phyloP scores from a whole-genome alignment of 345 rosid species.

The Linum tenue region DNA sequence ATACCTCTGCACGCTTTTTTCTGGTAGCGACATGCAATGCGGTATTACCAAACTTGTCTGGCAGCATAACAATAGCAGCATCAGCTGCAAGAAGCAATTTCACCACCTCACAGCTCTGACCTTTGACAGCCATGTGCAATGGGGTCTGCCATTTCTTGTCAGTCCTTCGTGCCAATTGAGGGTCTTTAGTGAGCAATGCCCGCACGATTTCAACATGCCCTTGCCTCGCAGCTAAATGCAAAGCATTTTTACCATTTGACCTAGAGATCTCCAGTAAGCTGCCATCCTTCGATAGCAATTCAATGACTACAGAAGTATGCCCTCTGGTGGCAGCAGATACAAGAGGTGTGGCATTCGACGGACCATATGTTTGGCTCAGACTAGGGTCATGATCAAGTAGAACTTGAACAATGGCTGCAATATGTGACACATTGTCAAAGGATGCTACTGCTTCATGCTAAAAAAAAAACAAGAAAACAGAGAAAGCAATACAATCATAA shows the following conservation, averaged over 20 bases:
- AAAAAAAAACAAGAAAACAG: background rate
- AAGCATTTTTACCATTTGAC: constrained; percentile 81
- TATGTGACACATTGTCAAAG: background rate
- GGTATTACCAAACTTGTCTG: constrained; percentile 82
- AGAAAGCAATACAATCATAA: background rate
- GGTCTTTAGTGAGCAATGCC: constrained; percentile 67
- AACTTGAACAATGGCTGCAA: constrained; percentile 82
- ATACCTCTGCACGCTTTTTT: constrained; percentile 82
- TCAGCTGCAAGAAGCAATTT: constrained; percentile 81
- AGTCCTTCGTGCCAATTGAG: constrained; percentile 77
- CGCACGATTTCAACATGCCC: constrained; percentile 73
- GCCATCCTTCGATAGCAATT: constrained; percentile 68
- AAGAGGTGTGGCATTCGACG: constrained; percentile 85
- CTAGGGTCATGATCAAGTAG: constrained; percentile 73
- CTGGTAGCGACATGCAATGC: constrained; percentile 94
- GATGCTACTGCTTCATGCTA: background rate
- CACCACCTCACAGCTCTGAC: constrained; percentile 83
- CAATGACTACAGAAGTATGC: constrained; percentile 74
- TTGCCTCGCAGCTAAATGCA: constrained; percentile 86
- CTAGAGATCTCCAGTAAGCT: constrained; percentile 62
- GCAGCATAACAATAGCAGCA: constrained; percentile 92
- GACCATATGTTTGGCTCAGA: constrained; percentile 62
- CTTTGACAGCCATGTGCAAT: constrained; percentile 94
- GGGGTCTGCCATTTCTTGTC: constrained; percentile 97
- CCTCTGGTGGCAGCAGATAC: constrained; percentile 87